Evolutionary conservation across 2,329 filamentous ascomycete genomes (phyloP), one percentile per base, ranked within the genome.

Genomic region (Podosphaera xanthii): DNA sequence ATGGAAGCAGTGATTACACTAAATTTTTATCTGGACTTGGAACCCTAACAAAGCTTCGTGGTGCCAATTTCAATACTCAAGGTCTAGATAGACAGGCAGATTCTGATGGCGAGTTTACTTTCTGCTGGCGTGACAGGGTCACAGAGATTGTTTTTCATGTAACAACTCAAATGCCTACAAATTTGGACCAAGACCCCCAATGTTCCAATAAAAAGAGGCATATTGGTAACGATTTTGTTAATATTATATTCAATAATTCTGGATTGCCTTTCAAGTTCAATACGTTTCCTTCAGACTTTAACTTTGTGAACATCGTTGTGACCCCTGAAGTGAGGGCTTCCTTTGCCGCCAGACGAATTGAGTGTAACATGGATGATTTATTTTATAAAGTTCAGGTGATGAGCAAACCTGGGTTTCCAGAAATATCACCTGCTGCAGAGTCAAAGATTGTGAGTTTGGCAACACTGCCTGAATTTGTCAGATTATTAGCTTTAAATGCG

Each of bases 201-300:
- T 88, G 84, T 67, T 82, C 84, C 62, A 78, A 81, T 69, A 98
- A 98, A 74, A 98, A 98, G 72, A 79, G 83, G 2, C 94, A 97
- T 68, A 92, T 97, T 61, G 92, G 92, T 60, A 98, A 98, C 68
- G 92, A 97, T 70, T 94, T 87, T 70, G 92, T 98, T 68, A 97
- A 95, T 69, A 94, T 98, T 65, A 84, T 98, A 60, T 98, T 94
- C 77, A 98, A 98, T 70, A 88, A 94, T 67, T 96, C 90, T 1
- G 91, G 92, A n/a, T 71, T 83, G 55, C 84, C 86, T 0, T 97
- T 95, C 73, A 78, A 80, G 59, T 94, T 95, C 69, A 81, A 95
- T 69, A 95, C 87, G 0, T 94, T 98, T 65, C 88, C 88, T 0
- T 94, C 89, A 0, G 86, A 91, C 60, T 95, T 98, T 75, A 97